These are phyloP conservation scores for Nepenthes alata DNA, from an alignment of 179 eudicot genomes.

Conservation along the genomic window DNA sequence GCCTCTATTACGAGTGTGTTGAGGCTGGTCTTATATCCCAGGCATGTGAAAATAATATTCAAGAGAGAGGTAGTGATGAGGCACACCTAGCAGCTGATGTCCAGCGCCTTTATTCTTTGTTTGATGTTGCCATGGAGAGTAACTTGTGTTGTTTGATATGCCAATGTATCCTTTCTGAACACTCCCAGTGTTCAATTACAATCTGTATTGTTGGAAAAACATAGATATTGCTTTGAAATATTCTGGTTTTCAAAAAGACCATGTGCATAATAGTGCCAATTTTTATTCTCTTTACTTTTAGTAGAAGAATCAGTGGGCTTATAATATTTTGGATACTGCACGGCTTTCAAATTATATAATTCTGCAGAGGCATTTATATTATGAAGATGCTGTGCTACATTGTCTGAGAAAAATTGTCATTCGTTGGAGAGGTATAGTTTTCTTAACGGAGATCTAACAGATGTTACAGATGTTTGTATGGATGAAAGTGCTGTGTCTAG, in stretches of 20 bases:
- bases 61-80: constrained; percentile 48
- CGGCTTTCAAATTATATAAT: not conserved
- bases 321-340: not conserved
- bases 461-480: constrained; percentile 97
- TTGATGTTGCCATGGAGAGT: constrained; percentile 89
- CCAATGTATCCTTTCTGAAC: constrained; percentile 83
- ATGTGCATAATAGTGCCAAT: not conserved
- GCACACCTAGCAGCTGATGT: constrained; percentile 56
- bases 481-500: constrained; percentile 98
- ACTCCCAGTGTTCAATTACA: no score
- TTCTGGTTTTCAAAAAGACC: no score
- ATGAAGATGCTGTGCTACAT: not conserved
- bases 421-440: constrained; percentile 9
- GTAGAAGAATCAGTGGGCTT: not conserved
- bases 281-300: not conserved
- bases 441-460: constrained; percentile 56
- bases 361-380: not conserved
- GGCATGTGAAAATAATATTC: constrained; percentile 45
- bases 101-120: constrained; percentile 71
- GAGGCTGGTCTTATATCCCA: constrained; percentile 79
- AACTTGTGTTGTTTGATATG: constrained; percentile 72
- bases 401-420: constrained; percentile 4
- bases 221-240: no score
- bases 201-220: no score
- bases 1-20: constrained; percentile 86